These are phyloP conservation scores for Metschnikowia matae DNA, from an alignment of 805 yeast genomes.

Conservation along the genomic window DNA sequence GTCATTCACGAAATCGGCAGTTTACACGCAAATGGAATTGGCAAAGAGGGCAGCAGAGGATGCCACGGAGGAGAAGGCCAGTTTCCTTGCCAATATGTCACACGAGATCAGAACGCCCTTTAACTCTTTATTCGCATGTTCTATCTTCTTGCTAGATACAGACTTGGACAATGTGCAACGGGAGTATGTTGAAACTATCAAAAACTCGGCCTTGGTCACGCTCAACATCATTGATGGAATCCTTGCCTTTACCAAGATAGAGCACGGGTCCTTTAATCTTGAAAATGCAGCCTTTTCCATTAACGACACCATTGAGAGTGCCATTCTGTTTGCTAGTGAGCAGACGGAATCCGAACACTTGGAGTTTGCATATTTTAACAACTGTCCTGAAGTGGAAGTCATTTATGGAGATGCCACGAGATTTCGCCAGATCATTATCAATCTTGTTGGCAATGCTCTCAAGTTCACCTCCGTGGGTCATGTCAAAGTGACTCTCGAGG, in stretches of 20 bases:
- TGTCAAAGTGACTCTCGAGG: constrained; percentile 34
- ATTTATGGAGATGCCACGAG: constrained; percentile 48
- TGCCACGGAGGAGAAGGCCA: constrained; percentile 52
- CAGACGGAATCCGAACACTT: constrained; percentile 42
- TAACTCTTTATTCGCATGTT: constrained; percentile 47
- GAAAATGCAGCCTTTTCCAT: constrained; percentile 43
- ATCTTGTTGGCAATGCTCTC: constrained; percentile 51
- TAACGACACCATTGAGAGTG: constrained; percentile 44
- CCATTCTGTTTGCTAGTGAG: constrained; percentile 46
- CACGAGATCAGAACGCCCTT: constrained; percentile 57
- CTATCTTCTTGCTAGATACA: constrained; percentile 48
- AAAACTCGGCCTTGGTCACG: constrained; percentile 48
- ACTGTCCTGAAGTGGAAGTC: constrained; percentile 34
- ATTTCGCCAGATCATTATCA: constrained; percentile 48
- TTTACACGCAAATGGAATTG: constrained; percentile 45
- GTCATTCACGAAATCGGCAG: constrained; percentile 43
- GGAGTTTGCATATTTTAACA: constrained; percentile 43
- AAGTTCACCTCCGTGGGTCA: constrained; percentile 46
- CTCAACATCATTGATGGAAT: constrained; percentile 52
- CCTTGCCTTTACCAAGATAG: constrained; percentile 51
- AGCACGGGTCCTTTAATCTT: constrained; percentile 49
- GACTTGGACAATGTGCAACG: constrained; percentile 39
- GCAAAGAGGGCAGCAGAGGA: constrained; percentile 45
- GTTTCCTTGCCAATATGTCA: constrained; percentile 52
- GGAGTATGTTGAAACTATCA: constrained; percentile 51